A percentile compares a stretch with the other conserved stretches of the same genome.
Evolutionary conservation across 176 grass and related monocot genomes (phyloP).

Genomic region (Aegilops umbellulata): DNA sequence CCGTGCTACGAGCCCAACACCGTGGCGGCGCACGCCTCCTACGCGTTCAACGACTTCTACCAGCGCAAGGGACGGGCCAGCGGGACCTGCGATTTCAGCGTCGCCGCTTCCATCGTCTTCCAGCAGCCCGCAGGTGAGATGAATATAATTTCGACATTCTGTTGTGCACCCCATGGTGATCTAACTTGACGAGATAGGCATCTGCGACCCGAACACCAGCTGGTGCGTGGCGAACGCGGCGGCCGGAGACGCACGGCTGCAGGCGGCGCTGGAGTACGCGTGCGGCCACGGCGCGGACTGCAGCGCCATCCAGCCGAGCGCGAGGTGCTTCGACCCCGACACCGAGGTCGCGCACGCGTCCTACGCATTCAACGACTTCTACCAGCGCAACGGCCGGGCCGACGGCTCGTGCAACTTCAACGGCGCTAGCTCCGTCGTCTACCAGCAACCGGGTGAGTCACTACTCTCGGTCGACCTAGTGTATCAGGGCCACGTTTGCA

Average conservation of each 20-base stretch:
- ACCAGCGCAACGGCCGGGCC: constrained; percentile 22
- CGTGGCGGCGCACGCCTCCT: constrained; percentile 39
- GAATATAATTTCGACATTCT: too few species aligned
- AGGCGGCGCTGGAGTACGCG: constrained; percentile 4
- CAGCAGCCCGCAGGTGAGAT: constrained; percentile 21
- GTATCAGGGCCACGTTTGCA: too few species aligned
- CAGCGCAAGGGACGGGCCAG: constrained; percentile 1
- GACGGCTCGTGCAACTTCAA: constrained; percentile 30
- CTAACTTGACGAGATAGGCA: not conserved
- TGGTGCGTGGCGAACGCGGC: constrained; percentile 55
- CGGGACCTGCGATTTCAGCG: constrained; percentile 47
- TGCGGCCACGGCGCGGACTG: constrained; percentile 48
- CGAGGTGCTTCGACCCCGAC: constrained; percentile 48
- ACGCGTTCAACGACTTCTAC: constrained; percentile 59
- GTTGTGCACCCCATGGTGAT: too few species aligned
- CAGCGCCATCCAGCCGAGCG: constrained; percentile 45
- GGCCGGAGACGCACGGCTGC: not conserved
- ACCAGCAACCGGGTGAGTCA: not conserved
- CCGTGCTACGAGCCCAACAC: constrained; percentile 59
- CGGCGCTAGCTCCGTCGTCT: constrained; percentile 28
- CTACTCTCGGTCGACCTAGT: not conserved
- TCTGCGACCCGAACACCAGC: not conserved
- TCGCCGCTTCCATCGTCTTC: constrained; percentile 36
- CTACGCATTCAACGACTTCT: constrained; percentile 51
- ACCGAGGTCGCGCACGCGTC: constrained; percentile 48